A percentile compares a stretch with the other conserved stretches of the same genome.
These are phyloP conservation scores for Wickerhamiella occidentalis DNA, from an alignment of 805 yeast genomes.

Conservation along the genomic window DNA sequence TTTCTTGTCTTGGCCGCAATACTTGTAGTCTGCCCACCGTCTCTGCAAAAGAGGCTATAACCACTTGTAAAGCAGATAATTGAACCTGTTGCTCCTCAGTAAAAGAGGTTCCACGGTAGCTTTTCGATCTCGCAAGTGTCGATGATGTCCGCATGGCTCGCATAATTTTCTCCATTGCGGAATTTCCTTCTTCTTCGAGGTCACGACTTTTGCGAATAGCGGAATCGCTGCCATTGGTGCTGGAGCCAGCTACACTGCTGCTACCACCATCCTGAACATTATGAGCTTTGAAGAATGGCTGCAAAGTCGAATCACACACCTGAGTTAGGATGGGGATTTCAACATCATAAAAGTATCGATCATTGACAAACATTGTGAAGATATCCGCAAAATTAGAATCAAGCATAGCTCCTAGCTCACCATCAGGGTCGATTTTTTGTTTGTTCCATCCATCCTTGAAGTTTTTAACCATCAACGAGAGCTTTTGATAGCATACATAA, in stretches of 20 bases:
- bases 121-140: not conserved
- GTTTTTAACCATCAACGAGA: slow-evolving; percentile 50
- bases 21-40: slow-evolving; percentile 64
- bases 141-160: slow-evolving; percentile 17
- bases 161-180: slow-evolving; percentile 26
- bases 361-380: slow-evolving; percentile 58
- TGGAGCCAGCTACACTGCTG: slow-evolving; percentile 15
- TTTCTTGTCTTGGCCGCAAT: slow-evolving; percentile 29
- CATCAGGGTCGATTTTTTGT: slow-evolving; percentile 28
- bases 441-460: slow-evolving; percentile 45
- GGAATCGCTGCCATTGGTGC: not conserved
- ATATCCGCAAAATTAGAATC: slow-evolving; percentile 66
- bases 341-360: slow-evolving; percentile 46
- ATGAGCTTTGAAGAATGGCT: slow-evolving; percentile 35
- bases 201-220: slow-evolving; percentile 2
- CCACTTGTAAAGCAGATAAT: slow-evolving; percentile 43
- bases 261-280: slow-evolving; percentile 21
- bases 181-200: slow-evolving; percentile 24
- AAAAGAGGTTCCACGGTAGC: not conserved
- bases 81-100: slow-evolving; percentile 22
- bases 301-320: slow-evolving; percentile 31
- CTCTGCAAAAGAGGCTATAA: slow-evolving; percentile 63
- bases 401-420: slow-evolving; percentile 36
- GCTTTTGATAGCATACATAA: slow-evolving; percentile 48
- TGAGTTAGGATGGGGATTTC: slow-evolving; percentile 14